These are phyloP conservation scores for Penicillium brevicompactum DNA, from an alignment of 2,329 filamentous ascomycete genomes.

Conservation along the genomic window DNA sequence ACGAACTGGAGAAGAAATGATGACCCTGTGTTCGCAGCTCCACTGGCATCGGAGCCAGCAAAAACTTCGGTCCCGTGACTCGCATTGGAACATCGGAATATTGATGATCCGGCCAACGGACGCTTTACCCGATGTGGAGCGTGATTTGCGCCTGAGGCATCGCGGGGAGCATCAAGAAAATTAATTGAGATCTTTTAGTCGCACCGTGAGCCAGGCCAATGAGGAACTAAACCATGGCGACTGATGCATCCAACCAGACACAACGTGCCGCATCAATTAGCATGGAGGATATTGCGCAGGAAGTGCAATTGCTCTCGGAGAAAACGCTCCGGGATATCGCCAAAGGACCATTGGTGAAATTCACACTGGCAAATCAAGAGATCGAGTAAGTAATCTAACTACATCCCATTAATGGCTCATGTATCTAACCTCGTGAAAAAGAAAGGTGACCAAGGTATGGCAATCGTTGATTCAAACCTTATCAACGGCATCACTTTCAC, in stretches of 20 bases:
- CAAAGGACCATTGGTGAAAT: constrained; percentile 40
- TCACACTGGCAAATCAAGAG: constrained; percentile 33
- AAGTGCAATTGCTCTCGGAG: constrained; percentile 39
- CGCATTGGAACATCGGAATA: constrained; percentile 19
- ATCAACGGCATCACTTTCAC: constrained; percentile 39
- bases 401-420: neutral
- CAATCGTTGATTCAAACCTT: constrained; percentile 45
- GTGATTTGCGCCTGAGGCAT: constrained; percentile 25
- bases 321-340: constrained; percentile 35
- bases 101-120: constrained; percentile 17
- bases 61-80: constrained; percentile 46
- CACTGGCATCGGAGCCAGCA: constrained; percentile 30
- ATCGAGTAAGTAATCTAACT: constrained; percentile 31
- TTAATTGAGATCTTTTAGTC: constrained; percentile 13
- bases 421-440: constrained; percentile 17
- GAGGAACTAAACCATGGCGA: constrained; percentile 26
- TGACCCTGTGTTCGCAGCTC: constrained; percentile 28
- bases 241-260: constrained; percentile 16
- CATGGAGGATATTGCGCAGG: constrained; percentile 37
- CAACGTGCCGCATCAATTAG: constrained; percentile 15
- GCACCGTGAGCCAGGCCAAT: constrained; percentile 5
- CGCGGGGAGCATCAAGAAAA: constrained; percentile 29
- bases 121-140: constrained; percentile 26
- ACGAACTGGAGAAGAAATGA: constrained; percentile 14
- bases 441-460: constrained; percentile 40